These are phyloP conservation scores for Talaromyces wortmannii DNA, from an alignment of 495 filamentous ascomycete species.

Conservation along the genomic window DNA sequence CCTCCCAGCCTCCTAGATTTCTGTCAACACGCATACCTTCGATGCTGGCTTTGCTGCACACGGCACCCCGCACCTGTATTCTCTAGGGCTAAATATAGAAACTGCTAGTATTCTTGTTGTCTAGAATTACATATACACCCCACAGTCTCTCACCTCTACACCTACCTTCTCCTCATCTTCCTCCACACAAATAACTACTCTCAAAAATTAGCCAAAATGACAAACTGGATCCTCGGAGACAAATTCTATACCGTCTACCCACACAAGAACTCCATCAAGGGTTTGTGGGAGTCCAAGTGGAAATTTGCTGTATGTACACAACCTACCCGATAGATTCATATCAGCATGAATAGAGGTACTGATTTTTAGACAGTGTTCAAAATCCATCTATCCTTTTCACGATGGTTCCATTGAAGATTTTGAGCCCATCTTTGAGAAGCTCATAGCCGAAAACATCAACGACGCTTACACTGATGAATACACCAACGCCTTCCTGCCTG, in stretches of 20 bases:
- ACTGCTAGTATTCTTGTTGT: no score
- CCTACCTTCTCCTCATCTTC: no score
- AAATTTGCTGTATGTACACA: constrained; percentile 50
- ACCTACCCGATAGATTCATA: background rate
- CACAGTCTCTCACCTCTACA: no score
- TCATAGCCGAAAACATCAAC: constrained; percentile 57
- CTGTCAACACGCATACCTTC: no score
- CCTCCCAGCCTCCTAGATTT: no score
- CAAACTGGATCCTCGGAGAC: constrained; percentile 29
- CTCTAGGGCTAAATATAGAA: no score
- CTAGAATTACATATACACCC: no score
- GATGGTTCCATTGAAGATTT: constrained; percentile 67
- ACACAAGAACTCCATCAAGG: constrained; percentile 67
- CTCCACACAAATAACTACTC: no score
- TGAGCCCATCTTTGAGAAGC: constrained; percentile 57
- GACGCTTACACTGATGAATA: constrained; percentile 59
- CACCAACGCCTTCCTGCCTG: constrained; percentile 54
- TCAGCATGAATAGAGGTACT: no score
- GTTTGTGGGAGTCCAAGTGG: constrained; percentile 80
- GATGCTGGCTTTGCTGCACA: no score
- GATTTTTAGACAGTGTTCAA: constrained; percentile 38
- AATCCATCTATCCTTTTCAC: constrained; percentile 73
- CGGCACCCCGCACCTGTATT: no score
- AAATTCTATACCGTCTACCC: constrained; percentile 30
- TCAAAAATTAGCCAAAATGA: background rate